phyloP scores from a whole-genome alignment of 768 basidiomycete genomes.

The Sistotremastrum niveocremeum region DNA sequence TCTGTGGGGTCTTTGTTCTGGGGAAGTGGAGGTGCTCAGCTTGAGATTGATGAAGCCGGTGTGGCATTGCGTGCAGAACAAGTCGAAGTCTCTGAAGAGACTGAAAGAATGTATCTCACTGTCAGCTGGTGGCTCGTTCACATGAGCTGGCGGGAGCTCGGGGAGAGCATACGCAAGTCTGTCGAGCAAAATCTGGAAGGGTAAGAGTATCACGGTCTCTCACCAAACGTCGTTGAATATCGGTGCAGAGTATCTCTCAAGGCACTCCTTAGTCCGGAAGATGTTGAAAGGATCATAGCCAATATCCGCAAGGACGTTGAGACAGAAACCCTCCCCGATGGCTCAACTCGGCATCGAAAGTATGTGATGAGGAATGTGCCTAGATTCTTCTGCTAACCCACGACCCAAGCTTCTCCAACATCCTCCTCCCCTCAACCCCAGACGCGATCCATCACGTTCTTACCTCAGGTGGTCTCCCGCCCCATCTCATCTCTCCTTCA shows the following conservation, averaged over 20 bases:
- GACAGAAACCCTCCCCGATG: conserved; percentile 49
- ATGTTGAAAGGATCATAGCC: conserved; percentile 51
- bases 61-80: conserved; percentile 17
- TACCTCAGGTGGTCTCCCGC: conserved; percentile 43
- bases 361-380: conserved; percentile 16
- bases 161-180: conserved; percentile 52
- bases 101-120: conserved; percentile 69
- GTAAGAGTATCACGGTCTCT: conserved; percentile 28
- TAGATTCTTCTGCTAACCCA: conserved; percentile 2
- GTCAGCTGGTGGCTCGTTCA: conserved; percentile 90
- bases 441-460: conserved; percentile 59
- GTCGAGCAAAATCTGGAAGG: conserved; percentile 78
- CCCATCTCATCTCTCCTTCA: conserved; percentile 2
- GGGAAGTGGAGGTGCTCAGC: conserved; percentile 12
- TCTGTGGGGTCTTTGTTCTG: conserved; percentile 25
- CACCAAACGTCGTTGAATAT: not conserved
- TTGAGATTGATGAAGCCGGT: conserved; percentile 12
- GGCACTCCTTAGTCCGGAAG: conserved; percentile 51
- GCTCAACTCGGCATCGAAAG: conserved; percentile 42
- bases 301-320: conserved; percentile 74
- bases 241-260: conserved; percentile 66
- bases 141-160: conserved; percentile 82
- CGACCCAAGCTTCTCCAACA: conserved; percentile 46
- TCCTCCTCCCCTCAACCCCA: conserved; percentile 62
- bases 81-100: conserved; percentile 42